Conservation (phyloP, 805 yeast species). For the Lipomyces starkeyi region DNA sequence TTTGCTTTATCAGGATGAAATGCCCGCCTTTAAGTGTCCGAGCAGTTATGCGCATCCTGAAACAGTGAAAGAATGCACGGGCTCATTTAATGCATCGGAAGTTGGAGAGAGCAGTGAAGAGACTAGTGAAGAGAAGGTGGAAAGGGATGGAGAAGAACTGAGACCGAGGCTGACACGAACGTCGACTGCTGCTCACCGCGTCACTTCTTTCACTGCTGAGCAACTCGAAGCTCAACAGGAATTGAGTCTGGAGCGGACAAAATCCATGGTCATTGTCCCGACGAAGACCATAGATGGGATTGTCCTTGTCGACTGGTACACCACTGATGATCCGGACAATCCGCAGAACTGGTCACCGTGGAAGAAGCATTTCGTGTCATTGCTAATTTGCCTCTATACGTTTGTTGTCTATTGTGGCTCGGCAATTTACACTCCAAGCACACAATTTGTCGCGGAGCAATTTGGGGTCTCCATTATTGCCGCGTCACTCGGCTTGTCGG, state of each 20-base stretch:
- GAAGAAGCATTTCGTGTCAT: conserved; percentile 50
- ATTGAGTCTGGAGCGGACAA: conserved; percentile 3
- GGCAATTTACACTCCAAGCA: conserved; percentile 60
- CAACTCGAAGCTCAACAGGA: conserved; percentile 6
- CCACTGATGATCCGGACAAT: conserved; percentile 41
- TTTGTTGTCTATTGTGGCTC: conserved; percentile 63
- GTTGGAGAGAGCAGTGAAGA: background rate
- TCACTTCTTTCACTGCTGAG: background rate
- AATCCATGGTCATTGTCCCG: background rate
- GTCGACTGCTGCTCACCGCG: background rate
- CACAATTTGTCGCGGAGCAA: conserved; percentile 51
- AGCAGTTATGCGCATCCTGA: background rate
- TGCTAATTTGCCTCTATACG: conserved; percentile 54
- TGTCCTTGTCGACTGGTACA: conserved; percentile 29
- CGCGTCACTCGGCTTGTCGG: conserved; percentile 57
- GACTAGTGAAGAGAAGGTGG: conserved; percentile 1
- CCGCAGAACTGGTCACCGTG: conserved; percentile 61
- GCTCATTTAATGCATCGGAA: background rate
- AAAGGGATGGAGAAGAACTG: background rate
- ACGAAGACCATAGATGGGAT: conserved; percentile 5
- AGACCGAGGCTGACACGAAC: background rate
- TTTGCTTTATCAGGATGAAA: conserved; percentile 13
- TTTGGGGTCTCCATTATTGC: conserved; percentile 53
- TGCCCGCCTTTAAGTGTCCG: conserved; percentile 17
- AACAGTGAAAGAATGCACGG: background rate